Conservation (phyloP, 2,329 filamentous ascomycete genomes). For the Penicillium sp. region DNA sequence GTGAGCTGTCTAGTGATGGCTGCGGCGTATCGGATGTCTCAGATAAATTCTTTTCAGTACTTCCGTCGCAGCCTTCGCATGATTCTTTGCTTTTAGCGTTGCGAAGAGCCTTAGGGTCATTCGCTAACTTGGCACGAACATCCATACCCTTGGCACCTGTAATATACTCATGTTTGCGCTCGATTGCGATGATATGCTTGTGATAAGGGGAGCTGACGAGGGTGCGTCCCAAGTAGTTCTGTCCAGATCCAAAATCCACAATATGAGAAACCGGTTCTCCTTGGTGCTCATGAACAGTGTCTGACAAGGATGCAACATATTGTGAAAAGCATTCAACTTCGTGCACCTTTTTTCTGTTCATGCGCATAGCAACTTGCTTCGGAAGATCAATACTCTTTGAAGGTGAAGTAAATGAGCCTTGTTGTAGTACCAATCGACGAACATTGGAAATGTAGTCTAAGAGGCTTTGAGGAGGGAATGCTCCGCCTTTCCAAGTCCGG, state of each 20-base stretch:
- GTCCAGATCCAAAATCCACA: constrained; percentile 93
- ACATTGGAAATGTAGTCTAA: constrained; percentile 72
- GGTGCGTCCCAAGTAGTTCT: constrained; percentile 90
- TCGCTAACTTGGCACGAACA: constrained; percentile 63
- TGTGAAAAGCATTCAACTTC: constrained; percentile 89
- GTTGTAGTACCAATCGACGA: constrained; percentile 65
- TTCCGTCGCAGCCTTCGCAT: neutral
- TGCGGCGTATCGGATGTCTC: neutral
- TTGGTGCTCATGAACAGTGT: constrained; percentile 52
- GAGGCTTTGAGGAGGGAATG: constrained; percentile 56
- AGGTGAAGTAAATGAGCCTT: constrained; percentile 54
- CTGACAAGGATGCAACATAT: constrained; percentile 71
- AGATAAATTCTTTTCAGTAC: neutral
- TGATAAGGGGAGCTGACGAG: constrained; percentile 84
- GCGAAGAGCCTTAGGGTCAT: constrained; percentile 73
- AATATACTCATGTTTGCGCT: constrained; percentile 84
- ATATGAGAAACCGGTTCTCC: constrained; percentile 70
- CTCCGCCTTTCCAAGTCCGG: constrained; percentile 44
- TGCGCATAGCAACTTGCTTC: constrained; percentile 75
- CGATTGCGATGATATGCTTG: constrained; percentile 83
- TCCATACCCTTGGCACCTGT: constrained; percentile 81
- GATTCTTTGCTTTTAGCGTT: constrained; percentile 11
- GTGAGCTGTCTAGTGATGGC: neutral
- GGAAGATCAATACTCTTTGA: constrained; percentile 51
- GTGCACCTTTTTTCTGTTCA: constrained; percentile 97